Base-by-base conservation (phyloP, 2,329 filamentous ascomycete species). In the Colletotrichum karsti region DNA sequence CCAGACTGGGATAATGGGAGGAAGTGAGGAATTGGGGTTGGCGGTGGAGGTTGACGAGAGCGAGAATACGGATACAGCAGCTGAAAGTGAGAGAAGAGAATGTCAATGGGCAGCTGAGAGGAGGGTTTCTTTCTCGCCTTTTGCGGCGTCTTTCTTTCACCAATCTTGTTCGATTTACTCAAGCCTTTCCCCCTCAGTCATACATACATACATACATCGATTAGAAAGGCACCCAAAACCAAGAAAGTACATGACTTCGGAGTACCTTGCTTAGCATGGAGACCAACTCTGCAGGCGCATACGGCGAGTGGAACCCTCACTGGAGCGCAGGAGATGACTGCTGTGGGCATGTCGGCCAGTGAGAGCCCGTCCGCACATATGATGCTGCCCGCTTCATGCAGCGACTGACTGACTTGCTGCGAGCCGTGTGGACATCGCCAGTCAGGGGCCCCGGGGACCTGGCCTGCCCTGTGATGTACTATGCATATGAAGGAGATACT, bases 311-410 rank as follows among this genome's bases (percentile, higher is more conserved):
- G 61, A 28, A 15, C 30, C 9, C 28, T 28, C 41, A 28, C 59
- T 64, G 62, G 39, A 61, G 48, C 66, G 54, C 41, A 58, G 56
- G 68, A 69, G 68, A 70, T 70, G 60, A 70, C 55, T 55, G 55
- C 68, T 70, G 60, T 57, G 59, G 46, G 54, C n/a, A 53, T 42
- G 24, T 53, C 35, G 39, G 37, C 62, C 62, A 65, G 62, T 65
- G 46, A 61, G 41, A 54, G 39, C 50, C 28, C 24, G 22, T 18
- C 51, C 35, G 50, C 15, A 18, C 61, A 37, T 6, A 30, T 46
- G 41, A 24, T 28, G 42, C 33, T 41, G 41, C 37, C 46, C n/a
- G 24, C 51, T 28, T n/a, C 51, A 6, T 41, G 51, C 54, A 35
- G 55, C 54, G 18, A 24, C 44, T n/a, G 54, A 35, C 18, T 51